These are phyloP conservation scores for Polygonum maritimum DNA, from an alignment of 148 eudicot species.

Conservation along the genomic window DNA sequence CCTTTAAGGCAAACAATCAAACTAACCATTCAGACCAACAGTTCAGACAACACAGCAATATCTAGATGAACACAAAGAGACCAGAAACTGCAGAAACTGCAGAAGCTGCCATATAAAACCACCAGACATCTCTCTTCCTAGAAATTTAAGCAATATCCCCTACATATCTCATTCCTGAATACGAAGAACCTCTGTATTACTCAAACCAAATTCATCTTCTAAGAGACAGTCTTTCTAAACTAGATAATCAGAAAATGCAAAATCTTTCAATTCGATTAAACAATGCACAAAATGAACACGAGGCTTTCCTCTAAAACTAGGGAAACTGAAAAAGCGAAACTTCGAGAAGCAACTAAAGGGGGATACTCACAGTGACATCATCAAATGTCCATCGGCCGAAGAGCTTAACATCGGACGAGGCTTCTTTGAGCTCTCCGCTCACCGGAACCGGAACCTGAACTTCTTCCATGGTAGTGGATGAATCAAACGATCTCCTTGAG, in stretches of 20 bases:
- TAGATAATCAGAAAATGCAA: too few relatives aligned
- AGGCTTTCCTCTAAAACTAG: not conserved
- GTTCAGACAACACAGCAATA: not conserved
- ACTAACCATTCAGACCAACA: not conserved
- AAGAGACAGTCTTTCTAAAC: too few relatives aligned
- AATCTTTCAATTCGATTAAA: not conserved
- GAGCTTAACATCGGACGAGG: conserved; percentile 4
- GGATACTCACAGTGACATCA: conserved; percentile 7
- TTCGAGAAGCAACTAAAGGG: not conserved
- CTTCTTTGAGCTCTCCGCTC: not conserved
- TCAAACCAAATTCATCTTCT: not conserved
- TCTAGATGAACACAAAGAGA: not conserved
- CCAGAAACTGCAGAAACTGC: not conserved
- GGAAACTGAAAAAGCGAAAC: not conserved
- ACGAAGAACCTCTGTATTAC: too few relatives aligned
- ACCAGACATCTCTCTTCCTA: not conserved
- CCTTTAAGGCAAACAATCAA: not conserved
- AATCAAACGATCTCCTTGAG: not conserved
- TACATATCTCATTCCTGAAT: too few relatives aligned
- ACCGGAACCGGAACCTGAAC: not conserved
- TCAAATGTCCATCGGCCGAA: conserved; percentile 9
- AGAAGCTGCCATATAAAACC: not conserved
- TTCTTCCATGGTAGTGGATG: not conserved
- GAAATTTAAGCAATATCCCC: not conserved
- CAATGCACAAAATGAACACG: not conserved